Conservation (phyloP, 1,284 basidiomycete genomes). For the Cryptococcus wingfieldii region DNA sequence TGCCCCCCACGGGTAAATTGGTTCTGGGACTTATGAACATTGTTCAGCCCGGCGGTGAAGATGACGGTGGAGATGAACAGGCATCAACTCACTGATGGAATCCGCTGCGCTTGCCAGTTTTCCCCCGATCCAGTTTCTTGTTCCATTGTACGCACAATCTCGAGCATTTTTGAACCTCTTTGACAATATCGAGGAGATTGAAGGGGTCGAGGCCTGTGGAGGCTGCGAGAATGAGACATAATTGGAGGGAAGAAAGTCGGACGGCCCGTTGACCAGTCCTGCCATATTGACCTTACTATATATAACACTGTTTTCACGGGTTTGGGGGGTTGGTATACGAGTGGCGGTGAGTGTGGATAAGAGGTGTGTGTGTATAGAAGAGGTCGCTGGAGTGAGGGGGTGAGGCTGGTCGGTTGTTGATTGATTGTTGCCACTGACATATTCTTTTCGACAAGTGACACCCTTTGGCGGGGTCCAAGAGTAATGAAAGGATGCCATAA, state of each 20-base stretch:
- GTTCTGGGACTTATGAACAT: too few species aligned
- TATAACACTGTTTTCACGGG: too few species aligned
- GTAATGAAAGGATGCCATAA: not conserved
- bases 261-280: not conserved
- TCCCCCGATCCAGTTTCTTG: not conserved
- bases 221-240: not conserved
- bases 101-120: not conserved
- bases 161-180: not conserved
- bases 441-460: not conserved
- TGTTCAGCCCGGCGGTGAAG: not conserved
- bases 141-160: not conserved
- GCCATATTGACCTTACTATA: not conserved
- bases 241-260: too few species aligned
- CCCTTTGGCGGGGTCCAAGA: not conserved
- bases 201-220: not conserved
- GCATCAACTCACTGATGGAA: not conserved
- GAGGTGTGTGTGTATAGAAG: too few species aligned
- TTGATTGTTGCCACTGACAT: too few species aligned
- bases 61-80: not conserved
- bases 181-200: not conserved
- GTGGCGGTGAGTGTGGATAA: too few species aligned
- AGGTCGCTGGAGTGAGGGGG: too few species aligned
- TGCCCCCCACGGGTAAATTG: too few species aligned
- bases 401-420: too few species aligned
- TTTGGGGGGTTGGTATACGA: too few species aligned